Base-by-base conservation (phyloP, 1,284 basidiomycete genomes). In the Chalciporus sp. region DNA sequence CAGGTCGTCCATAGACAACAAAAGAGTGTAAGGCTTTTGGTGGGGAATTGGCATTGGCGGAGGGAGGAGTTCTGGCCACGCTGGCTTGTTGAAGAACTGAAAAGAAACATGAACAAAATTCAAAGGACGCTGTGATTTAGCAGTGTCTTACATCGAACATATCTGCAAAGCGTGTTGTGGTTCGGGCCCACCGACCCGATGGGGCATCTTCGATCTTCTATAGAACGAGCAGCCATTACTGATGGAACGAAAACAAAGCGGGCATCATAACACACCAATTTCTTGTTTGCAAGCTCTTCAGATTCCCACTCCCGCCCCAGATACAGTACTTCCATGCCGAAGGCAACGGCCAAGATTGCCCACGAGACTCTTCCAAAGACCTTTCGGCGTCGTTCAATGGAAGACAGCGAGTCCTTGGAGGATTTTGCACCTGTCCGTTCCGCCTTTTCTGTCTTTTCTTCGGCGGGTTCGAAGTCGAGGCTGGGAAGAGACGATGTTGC, bases 1-100 rank as follows among this genome's bases (percentile, higher is more conserved):
- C 20, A 99, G 79, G 66, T 97, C 95, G 62, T 99, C 96, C 23
- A 99, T 76, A 42, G 95, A 95, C 44, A 99, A 74, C 4, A 98
- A 79, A 35, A 99, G 82, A 0, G 95, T 98, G 74, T 94, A 97
- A 1, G 94, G 94, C 51, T 95, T 90, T 71, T 91, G 87, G 63
- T 94, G 86, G 4, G 92, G 90, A 43, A 87, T 78, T 4, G 95
- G 92, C 45, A 92, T 79, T 6, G 90, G 90, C 52, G 93, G 90
- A 0, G 97, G 97, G 4, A 99, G 82, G 2, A 99, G 82, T 67
- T 95, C 91, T 27, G 88, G 81, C 88, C 94, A 98, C 35, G 89
- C 85, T 1, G 97, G 96, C 74, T 97, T 91, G 66, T 88, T 94
- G 72, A 97, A 94, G 70, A 85, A 88, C 91, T 95, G 65, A 6